Conservation (phyloP, 495 filamentous ascomycete species). For the Antarctomyces pellizariae region DNA sequence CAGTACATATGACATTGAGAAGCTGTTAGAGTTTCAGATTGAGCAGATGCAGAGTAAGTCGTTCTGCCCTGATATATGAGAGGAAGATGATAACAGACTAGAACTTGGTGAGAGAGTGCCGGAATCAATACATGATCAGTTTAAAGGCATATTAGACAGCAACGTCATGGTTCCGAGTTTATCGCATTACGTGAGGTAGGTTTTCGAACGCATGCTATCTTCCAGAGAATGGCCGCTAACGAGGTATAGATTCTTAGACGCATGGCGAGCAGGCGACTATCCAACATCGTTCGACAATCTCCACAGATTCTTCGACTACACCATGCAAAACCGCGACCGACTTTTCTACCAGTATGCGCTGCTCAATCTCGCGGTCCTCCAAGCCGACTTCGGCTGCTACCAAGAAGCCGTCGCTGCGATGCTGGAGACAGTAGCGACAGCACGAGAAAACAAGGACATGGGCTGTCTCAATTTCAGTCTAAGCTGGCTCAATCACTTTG, state of each 20-base stretch:
- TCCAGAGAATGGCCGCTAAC: conserved; percentile 7
- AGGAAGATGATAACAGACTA: conserved; percentile 2
- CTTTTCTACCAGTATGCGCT: conserved; percentile 88
- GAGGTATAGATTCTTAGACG: conserved; percentile 78
- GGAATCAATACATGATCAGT: conserved; percentile 21
- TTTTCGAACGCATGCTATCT: conserved; percentile 1
- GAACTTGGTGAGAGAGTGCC: conserved; percentile 12
- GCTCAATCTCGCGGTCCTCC: conserved; percentile 79
- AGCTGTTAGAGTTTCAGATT: conserved; percentile 68
- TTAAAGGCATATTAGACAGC: conserved; percentile 40
- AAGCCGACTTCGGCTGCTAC: conserved; percentile 87
- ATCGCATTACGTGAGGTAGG: conserved; percentile 53
- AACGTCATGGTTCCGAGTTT: conserved; percentile 45
- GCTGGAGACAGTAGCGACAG: conserved; percentile 77
- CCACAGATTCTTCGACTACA: conserved; percentile 93
- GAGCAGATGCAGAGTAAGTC: conserved; percentile 59
- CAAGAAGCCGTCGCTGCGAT: conserved; percentile 80
- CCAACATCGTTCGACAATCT: conserved; percentile 72
- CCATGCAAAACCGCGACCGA: conserved; percentile 66
- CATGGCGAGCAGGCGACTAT: conserved; percentile 82
- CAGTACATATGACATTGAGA: conserved; percentile 67
- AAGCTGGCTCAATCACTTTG: conserved; percentile 94
- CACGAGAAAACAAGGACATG: conserved; percentile 79
- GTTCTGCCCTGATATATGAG: background rate
- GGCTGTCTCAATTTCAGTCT: conserved; percentile 84